Base-by-base conservation (phyloP, 1,284 basidiomycete genomes). In the Wolfiporia cocos region DNA sequence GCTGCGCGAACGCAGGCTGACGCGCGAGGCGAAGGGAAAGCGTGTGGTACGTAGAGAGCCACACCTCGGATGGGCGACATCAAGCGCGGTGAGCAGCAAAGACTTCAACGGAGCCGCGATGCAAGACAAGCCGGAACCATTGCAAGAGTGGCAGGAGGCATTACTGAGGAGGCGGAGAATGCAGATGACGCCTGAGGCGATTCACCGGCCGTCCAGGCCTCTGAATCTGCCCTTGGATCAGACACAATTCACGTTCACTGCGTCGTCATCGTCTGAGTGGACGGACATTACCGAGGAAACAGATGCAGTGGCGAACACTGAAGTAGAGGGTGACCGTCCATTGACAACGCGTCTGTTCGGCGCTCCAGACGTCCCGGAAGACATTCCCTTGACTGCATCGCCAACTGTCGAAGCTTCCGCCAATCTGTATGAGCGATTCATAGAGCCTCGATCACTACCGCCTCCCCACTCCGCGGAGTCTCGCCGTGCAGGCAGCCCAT, bases 231-330 rank as follows among this genome's bases (percentile, higher is more conserved):
- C 10, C 11, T 30, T 41, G 15, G 44, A 48, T 26, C 46, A 43
- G 34, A 29, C 40, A 3, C 43, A 37, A 23, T 48, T 48, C 33
- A 49, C 45, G 10, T 50, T 52, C 42, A 34, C 31, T 23, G 36
- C 37, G 12, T 26, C 29, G 11, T 20, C 34, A 28, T 31, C 18
- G n/a, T n/a, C 9, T 36, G 18, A 12, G 11, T 20, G 14, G 21
- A 29, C 17, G 33, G 12, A 15, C 17, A n/a, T n/a, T n/a, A n/a
- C n/a, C 22, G 43, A 43, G 12, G 31, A 10, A 5, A 14, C 31
- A 15, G 12, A n/a, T n/a, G n/a, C n/a, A n/a, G n/a, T n/a, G n/a
- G n/a, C n/a, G n/a, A n/a, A n/a, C n/a, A n/a, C n/a, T n/a, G n/a
- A n/a, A n/a, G n/a, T n/a, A n/a, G n/a, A n/a, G n/a, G n/a, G n/a